phyloP scores from a whole-genome alignment of 345 rosid genomes.

The Salix exigua region DNA sequence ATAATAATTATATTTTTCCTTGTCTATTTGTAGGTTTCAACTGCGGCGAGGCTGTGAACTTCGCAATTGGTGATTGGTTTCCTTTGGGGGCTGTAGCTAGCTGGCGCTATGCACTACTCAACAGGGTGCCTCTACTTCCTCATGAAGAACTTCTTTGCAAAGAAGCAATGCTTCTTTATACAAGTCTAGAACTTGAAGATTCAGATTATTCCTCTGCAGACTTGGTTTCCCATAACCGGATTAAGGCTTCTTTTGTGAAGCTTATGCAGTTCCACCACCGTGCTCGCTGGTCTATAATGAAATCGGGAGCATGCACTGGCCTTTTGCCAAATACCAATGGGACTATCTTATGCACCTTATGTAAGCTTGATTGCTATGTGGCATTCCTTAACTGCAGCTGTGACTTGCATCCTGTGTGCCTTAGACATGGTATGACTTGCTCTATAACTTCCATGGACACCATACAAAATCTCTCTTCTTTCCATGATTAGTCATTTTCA shows the following conservation, averaged over 20 bases:
- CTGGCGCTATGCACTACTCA: conserved; percentile 84
- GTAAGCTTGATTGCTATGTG: conserved; percentile 90
- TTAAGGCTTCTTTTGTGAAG: conserved; percentile 70
- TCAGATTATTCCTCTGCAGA: conserved; percentile 50
- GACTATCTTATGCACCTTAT: conserved; percentile 76
- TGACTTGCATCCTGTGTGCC: conserved; percentile 63
- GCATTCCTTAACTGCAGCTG: conserved; percentile 75
- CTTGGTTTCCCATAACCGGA: conserved; percentile 45
- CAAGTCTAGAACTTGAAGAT: conserved; percentile 53
- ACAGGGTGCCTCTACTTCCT: conserved; percentile 88
- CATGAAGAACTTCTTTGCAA: conserved; percentile 95
- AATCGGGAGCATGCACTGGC: conserved; percentile 56
- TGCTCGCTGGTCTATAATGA: conserved; percentile 75
- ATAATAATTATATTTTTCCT: not conserved
- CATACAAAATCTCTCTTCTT: not conserved
- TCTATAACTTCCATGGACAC: not conserved
- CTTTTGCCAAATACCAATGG: conserved; percentile 48
- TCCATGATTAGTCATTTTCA: not conserved
- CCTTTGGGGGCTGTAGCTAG: conserved; percentile 92
- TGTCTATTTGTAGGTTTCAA: conserved; percentile 68
- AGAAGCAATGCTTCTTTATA: conserved; percentile 80
- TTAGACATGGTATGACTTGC: conserved; percentile 69
- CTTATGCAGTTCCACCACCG: conserved; percentile 76
- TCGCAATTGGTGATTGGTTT: conserved; percentile 98
- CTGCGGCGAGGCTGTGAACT: conserved; percentile 99